Evolutionary conservation across 257 asterid genomes (phyloP).

Genomic region (Rauvolfia tetraphylla): DNA sequence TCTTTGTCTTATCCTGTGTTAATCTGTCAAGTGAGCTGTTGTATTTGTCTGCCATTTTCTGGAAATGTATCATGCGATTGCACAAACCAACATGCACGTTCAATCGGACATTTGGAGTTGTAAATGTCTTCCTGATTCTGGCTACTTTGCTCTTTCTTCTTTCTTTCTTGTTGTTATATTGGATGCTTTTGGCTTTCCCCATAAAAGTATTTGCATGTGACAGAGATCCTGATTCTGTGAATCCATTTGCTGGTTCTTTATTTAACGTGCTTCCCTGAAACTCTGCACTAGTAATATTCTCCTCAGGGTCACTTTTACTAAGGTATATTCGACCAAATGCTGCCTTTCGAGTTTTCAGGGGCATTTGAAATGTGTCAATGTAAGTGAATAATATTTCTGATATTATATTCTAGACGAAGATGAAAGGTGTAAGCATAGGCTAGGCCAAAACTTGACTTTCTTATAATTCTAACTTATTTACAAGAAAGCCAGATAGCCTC

Average conservation of each 20-base stretch:
- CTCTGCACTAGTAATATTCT: background rate
- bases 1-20: background rate
- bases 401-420: no score
- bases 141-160: background rate
- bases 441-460: no score
- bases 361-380: background rate
- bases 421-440: no score
- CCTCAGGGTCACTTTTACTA: background rate
- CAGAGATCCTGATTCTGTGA: no score
- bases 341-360: background rate
- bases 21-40: background rate
- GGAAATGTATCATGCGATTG: background rate
- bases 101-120: background rate
- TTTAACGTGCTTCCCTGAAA: background rate
- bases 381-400: background rate
- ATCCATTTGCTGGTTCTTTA: background rate
- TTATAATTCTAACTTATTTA: no score
- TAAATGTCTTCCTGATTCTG: background rate
- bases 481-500: no score
- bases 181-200: no score
- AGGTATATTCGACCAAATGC: background rate
- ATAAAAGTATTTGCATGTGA: no score
- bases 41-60: background rate
- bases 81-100: background rate
- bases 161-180: background rate